phyloP scores from a whole-genome alignment of 2,329 filamentous ascomycete species.

The Leptographium radiaticola region DNA sequence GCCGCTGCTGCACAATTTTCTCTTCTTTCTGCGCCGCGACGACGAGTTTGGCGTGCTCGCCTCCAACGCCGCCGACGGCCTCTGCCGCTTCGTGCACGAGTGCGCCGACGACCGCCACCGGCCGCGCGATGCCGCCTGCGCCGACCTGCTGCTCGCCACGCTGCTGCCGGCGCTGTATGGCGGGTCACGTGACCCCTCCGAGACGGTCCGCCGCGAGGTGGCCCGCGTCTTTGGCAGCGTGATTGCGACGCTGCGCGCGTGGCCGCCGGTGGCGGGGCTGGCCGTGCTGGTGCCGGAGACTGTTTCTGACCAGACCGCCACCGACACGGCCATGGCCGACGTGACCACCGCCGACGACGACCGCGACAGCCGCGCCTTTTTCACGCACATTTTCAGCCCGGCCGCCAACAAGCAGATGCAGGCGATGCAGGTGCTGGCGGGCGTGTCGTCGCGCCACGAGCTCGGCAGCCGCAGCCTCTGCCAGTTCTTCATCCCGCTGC shows the following conservation, averaged over 20 bases:
- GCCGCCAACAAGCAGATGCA: slow-evolving; percentile 76
- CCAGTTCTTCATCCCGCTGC: slow-evolving; percentile 76
- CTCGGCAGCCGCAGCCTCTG: slow-evolving; percentile 68
- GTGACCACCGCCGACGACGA: slow-evolving; percentile 3
- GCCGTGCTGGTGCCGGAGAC: slow-evolving; percentile 45
- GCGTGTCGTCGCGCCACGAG: slow-evolving; percentile 45
- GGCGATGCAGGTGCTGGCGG: slow-evolving; percentile 64
- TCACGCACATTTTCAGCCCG: slow-evolving; percentile 83
- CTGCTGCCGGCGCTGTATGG: slow-evolving; percentile 65
- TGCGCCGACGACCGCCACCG: slow-evolving; percentile 28
- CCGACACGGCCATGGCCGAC: slow-evolving; percentile 5
- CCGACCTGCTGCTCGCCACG: slow-evolving; percentile 45
- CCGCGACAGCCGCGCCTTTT: slow-evolving; percentile 60
- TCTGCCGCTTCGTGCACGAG: slow-evolving; percentile 66
- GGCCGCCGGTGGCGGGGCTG: slow-evolving; percentile 63
- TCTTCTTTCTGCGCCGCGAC: slow-evolving; percentile 74
- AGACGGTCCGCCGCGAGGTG: slow-evolving; percentile 74
- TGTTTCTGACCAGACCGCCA: slow-evolving; percentile 11
- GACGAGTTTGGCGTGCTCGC: slow-evolving; percentile 79
- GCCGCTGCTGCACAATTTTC: slow-evolving; percentile 76
- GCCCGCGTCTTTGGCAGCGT: slow-evolving; percentile 68
- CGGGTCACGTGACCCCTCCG: slow-evolving; percentile 65
- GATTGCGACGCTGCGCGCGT: slow-evolving; percentile 55
- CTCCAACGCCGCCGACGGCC: slow-evolving; percentile 64
- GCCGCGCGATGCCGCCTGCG: slow-evolving; percentile 24